Conservation (phyloP, 495 filamentous ascomycete genomes). For the Sordaria brevicollis region DNA sequence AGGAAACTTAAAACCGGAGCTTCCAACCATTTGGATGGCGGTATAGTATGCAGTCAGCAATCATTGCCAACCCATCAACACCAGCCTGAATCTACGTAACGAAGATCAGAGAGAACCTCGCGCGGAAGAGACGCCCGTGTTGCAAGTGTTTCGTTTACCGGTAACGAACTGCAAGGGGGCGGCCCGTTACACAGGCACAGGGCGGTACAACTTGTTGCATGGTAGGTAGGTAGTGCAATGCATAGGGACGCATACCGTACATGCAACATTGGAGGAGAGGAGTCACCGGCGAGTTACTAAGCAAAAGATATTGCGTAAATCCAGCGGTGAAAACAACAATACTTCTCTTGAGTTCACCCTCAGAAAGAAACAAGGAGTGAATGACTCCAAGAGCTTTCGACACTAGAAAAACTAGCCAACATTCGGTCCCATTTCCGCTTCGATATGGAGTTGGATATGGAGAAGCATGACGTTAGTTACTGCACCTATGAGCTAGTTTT, state of each 20-base stretch:
- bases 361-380: not conserved
- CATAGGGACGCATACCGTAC: not conserved
- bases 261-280: not conserved
- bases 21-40: not conserved
- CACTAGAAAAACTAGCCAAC: not conserved
- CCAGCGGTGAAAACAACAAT: not conserved
- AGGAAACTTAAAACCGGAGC: not conserved
- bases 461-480: not conserved
- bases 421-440: not conserved
- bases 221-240: not conserved
- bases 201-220: not conserved
- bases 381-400: not conserved
- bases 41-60: not conserved
- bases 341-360: too few species aligned
- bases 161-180: not conserved
- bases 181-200: not conserved
- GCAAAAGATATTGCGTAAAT: not conserved
- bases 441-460: not conserved
- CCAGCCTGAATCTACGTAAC: not conserved
- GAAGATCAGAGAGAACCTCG: not conserved
- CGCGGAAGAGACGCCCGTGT: not conserved
- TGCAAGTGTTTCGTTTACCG: not conserved
- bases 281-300: not conserved
- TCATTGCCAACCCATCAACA: not conserved
- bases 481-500: not conserved